Evolutionary conservation across 108 stramenopile genomes (phyloP).

Genomic region (Pseudonitzschia delicatissima): DNA sequence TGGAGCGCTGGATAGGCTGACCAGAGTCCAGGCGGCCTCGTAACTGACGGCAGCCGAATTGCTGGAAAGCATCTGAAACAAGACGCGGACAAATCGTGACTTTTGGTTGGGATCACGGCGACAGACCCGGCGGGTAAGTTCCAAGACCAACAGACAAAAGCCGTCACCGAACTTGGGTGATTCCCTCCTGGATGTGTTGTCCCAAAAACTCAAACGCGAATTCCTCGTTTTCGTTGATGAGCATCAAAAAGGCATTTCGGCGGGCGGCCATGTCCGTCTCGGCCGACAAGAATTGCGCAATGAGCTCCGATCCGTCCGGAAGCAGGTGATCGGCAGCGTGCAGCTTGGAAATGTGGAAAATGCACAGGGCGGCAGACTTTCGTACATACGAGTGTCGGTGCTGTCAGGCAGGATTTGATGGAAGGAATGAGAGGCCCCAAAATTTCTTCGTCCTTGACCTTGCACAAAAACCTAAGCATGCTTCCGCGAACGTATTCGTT

Average conservation of each 20-base stretch:
- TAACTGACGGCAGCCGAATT: constrained; percentile 93
- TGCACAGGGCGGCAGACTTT: constrained; percentile 94
- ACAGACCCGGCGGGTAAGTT: constrained; percentile 94
- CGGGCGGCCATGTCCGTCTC: constrained; percentile 93
- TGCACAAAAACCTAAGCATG: constrained; percentile 98
- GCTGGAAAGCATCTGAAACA: constrained; percentile 92
- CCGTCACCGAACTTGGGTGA: constrained; percentile 91
- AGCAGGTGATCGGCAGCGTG: constrained; percentile 89
- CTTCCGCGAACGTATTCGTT: constrained; percentile 99
- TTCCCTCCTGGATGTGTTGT: constrained; percentile 87
- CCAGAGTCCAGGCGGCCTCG: constrained; percentile 99
- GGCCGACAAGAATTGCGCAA: constrained; percentile 76
- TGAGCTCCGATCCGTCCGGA: constrained; percentile 97
- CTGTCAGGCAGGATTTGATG: constrained; percentile 92
- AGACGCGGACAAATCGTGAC: constrained; percentile 94
- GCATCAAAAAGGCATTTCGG: constrained; percentile 98
- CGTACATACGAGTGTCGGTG: constrained; percentile 98
- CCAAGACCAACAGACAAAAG: constrained; percentile 94
- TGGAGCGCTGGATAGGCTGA: constrained; percentile 94
- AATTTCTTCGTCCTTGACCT: constrained; percentile 96
- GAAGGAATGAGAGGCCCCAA: constrained; percentile 95
- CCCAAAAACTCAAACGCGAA: constrained; percentile 96
- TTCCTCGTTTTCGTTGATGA: constrained; percentile 94
- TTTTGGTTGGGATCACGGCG: constrained; percentile 97
- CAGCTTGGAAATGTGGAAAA: constrained; percentile 91